Evolutionary conservation across 495 filamentous ascomycete genomes (phyloP).

Genomic region (Xylaria cubensis): DNA sequence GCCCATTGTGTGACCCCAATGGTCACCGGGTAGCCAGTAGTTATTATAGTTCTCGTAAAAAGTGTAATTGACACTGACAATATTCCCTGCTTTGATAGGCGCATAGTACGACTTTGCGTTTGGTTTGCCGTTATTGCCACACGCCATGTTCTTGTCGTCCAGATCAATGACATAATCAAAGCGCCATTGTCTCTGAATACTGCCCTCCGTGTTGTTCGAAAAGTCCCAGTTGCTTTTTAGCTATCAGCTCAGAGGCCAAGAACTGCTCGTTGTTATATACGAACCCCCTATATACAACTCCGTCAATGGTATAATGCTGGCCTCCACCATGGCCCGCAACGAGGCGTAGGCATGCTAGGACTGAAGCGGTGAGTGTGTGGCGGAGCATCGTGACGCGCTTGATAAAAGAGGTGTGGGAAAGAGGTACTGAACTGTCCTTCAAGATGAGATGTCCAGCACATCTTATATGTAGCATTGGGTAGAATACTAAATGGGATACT

Average conservation of each 20-base stretch:
- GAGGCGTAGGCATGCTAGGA: neutral
- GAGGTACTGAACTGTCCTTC: neutral
- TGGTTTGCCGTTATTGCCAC: neutral
- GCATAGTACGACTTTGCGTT: neutral
- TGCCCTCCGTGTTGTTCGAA: neutral
- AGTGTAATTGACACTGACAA: neutral
- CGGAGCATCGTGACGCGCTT: neutral
- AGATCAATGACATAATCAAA: neutral
- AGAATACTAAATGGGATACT: neutral
- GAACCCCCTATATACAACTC: neutral
- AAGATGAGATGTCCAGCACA: neutral
- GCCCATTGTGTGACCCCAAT: neutral
- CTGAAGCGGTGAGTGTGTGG: neutral
- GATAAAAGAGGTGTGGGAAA: neutral
- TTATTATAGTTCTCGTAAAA: neutral
- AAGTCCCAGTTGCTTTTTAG: neutral
- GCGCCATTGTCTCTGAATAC: neutral
- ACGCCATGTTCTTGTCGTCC: neutral
- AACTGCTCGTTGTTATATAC: neutral
- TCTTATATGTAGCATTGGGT: neutral
- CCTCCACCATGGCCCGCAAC: neutral
- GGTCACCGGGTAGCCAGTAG: neutral
- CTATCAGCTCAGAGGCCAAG: neutral
- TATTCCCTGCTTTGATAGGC: neutral
- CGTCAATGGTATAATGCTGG: neutral